These are phyloP conservation scores for Colletotrichum gloeosporioides DNA, from an alignment of 2,329 filamentous ascomycete species.

Conservation along the genomic window DNA sequence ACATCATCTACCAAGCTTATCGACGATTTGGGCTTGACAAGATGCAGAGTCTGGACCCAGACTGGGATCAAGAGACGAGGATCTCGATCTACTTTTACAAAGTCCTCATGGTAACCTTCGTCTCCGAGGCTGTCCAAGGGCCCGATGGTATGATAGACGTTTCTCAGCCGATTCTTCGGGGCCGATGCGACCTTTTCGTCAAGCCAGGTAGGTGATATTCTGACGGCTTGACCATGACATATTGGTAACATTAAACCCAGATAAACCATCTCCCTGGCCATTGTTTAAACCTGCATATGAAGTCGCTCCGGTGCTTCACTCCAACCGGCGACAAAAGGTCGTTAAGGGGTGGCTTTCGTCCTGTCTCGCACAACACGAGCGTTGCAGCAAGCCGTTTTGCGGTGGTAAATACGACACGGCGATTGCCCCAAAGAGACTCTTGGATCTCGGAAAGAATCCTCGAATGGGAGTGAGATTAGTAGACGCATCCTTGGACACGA, in stretches of 20 bases:
- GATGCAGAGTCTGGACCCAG: background rate
- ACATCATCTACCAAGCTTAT: background rate
- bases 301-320: background rate
- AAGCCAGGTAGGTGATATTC: background rate
- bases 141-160: accelerated
- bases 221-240: background rate
- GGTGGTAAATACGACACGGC: background rate
- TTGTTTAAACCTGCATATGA: background rate
- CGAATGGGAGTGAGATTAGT: slow-evolving; percentile 5
- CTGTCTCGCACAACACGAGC: background rate
- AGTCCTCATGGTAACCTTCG: background rate
- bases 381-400: background rate
- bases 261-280: background rate
- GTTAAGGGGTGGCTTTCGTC: background rate
- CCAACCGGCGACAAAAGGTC: background rate
- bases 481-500: background rate
- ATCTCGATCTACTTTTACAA: background rate
- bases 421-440: background rate
- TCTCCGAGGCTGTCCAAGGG: background rate
- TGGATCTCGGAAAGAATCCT: background rate
- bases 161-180: background rate
- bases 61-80: background rate
- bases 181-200: background rate
- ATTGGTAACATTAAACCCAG: background rate
- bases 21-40: background rate